Evolutionary conservation across 768 basidiomycete genomes (phyloP).

Genomic region (Austroboletus eburneus): DNA sequence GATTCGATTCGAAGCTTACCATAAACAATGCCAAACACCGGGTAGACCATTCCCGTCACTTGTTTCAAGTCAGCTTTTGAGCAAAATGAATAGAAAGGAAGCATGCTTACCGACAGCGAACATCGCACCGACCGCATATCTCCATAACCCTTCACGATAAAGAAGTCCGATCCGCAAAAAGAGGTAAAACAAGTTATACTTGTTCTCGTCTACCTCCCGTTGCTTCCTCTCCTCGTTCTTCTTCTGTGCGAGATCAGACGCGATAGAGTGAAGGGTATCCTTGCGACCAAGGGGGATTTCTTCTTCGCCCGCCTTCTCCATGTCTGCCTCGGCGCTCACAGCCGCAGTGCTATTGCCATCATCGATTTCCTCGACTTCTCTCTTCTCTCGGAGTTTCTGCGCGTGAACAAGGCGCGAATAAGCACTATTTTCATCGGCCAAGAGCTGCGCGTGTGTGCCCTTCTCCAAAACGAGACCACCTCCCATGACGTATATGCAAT

Average conservation of each 20-base stretch:
- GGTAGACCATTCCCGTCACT: conserved; percentile 65
- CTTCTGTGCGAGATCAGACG: conserved; percentile 63
- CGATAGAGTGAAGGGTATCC: conserved; percentile 49
- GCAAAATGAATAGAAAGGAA: not conserved
- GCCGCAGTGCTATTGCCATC: conserved; percentile 22
- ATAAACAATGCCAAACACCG: conserved; percentile 68
- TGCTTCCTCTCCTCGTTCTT: conserved; percentile 33
- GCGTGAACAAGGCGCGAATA: conserved; percentile 76
- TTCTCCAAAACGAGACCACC: conserved; percentile 76
- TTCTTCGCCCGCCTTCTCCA: conserved; percentile 52
- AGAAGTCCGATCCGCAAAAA: conserved; percentile 68
- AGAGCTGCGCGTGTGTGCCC: conserved; percentile 72
- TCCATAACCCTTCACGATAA: conserved; percentile 53
- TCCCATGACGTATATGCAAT: conserved; percentile 87
- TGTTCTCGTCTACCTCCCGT: conserved; percentile 22
- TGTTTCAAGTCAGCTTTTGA: conserved; percentile 4
- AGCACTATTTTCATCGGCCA: conserved; percentile 55
- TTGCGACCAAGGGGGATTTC: conserved; percentile 57
- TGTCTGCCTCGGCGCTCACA: conserved; percentile 40
- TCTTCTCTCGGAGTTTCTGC: conserved; percentile 73
- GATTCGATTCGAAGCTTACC: too few relatives aligned
- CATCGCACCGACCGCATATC: conserved; percentile 55
- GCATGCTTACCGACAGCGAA: conserved; percentile 42
- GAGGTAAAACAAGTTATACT: conserved; percentile 51
- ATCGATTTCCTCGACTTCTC: conserved; percentile 32